phyloP scores from a whole-genome alignment of 768 basidiomycete species.

The Auricularia sp. region DNA sequence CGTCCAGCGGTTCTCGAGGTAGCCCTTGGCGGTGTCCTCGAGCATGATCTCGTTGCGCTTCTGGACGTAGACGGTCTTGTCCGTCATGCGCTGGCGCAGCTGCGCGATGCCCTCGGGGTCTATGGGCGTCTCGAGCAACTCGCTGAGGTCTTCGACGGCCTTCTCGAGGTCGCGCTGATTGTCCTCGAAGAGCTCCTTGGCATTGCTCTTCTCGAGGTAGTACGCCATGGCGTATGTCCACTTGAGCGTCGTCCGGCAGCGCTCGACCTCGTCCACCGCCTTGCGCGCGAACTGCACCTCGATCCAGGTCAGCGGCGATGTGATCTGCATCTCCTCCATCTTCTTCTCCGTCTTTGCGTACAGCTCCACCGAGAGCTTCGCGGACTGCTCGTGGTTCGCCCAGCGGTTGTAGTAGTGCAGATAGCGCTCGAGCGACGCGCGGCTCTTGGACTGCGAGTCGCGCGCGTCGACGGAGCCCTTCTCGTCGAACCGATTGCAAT shows the following conservation, averaged over 20 bases:
- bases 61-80: constrained; percentile 96
- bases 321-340: constrained; percentile 99
- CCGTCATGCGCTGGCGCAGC: constrained; percentile 85
- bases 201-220: constrained; percentile 81
- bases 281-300: constrained; percentile 99
- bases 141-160: constrained; percentile 91
- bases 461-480: constrained; percentile 79
- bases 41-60: constrained; percentile 92
- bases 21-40: constrained; percentile 88
- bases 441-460: constrained; percentile 81
- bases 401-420: constrained; percentile 99
- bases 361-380: constrained; percentile 85
- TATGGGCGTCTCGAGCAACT: constrained; percentile 84
- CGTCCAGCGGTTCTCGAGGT: constrained; percentile 73
- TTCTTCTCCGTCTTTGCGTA: constrained; percentile 97
- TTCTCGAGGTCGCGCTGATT: constrained; percentile 93
- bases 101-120: constrained; percentile 74
- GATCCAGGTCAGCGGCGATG: constrained; percentile 90
- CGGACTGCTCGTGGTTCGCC: constrained; percentile 99
- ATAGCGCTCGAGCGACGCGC: constrained; percentile 89
- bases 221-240: constrained; percentile 99
- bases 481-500: constrained; percentile 95
- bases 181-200: constrained; percentile 94
- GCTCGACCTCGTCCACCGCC: constrained; percentile 85
- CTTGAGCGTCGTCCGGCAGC: constrained; percentile 90